Evolutionary conservation across 352 stramenopile species (phyloP).

Genomic region (Phytophthora colocasiae): DNA sequence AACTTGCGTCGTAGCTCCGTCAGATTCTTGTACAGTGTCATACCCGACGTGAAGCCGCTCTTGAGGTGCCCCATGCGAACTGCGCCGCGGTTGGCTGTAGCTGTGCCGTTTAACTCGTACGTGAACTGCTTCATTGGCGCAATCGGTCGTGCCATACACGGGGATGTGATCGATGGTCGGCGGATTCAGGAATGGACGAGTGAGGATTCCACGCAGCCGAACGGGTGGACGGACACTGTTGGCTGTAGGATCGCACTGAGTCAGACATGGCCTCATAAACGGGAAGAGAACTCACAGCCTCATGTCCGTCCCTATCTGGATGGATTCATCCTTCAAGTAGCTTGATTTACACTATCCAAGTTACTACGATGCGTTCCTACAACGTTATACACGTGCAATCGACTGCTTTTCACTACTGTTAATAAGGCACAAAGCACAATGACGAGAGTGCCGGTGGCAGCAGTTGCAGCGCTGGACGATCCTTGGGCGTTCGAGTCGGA

Average conservation of each 20-base stretch:
- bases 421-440: constrained; percentile 1
- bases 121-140: constrained; percentile 36
- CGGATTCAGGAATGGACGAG: constrained; percentile 8
- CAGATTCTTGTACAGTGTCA: constrained; percentile 68
- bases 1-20: constrained; percentile 41
- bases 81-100: constrained; percentile 36
- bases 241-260: constrained; percentile 2
- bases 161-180: not conserved
- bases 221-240: not conserved
- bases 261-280: not conserved
- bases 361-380: too few species aligned
- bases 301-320: constrained; percentile 5
- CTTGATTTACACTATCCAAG: too few species aligned
- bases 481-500: constrained; percentile 23
- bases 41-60: constrained; percentile 38
- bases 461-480: constrained; percentile 19
- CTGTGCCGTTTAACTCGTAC: constrained; percentile 29
- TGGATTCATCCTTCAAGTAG: too few species aligned
- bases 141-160: not conserved
- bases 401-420: not conserved
- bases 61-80: constrained; percentile 32
- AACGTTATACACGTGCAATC: not conserved
- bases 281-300: not conserved
- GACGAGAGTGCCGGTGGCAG: not conserved
- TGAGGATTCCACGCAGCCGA: not conserved